Evolutionary conservation across 1,139 yeast species (phyloP), one percentile per base, ranked within the genome.

Genomic region (Kodamaea sp.): DNA sequence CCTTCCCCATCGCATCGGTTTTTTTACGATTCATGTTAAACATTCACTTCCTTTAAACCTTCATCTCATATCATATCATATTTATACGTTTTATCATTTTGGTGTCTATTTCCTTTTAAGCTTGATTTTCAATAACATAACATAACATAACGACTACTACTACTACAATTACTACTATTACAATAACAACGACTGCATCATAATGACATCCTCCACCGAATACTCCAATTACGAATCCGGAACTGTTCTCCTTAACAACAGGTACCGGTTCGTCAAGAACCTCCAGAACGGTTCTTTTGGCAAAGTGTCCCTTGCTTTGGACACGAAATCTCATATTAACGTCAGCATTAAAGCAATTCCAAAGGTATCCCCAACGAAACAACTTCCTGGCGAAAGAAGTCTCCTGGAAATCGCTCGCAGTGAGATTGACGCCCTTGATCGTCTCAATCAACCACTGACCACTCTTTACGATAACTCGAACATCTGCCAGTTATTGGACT

Each of bases 201-300:
- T 29, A 31, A 38, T 31, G 36, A 31, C 35, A 14, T 22, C 24
- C 18, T 22, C 24, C 18, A 23, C 31, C 35, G 64, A 63, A 29
- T 70, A 68, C 45, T 47, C 51, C 13, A 53, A 56, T 26, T 71
- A 68, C 46, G 72, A 67, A 45, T 48, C 55, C 24, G 62, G 63
- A n/a, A 33, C 31, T 32, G 39, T 41, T 27, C 46, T 60, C 12
- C 50, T 73, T 27, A 53, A 55, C 24, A 48, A 55, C 35, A 57
- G 59, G 34, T 75, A 74, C 51, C 48, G 53, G 23, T 67, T 63
- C 37, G 43, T 72, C 20, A 47, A 52, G 23, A 60, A 61, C 41
- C 53, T 76, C 35, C 80, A 76, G 48, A 65, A 63, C 29, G 81
- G 81, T 2, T 65, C 78, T 7, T 76, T 75, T 53, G 81, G 81